Evolutionary conservation across 2,329 filamentous ascomycete species (phyloP).

Genomic region (Aspergillus intermedius): DNA sequence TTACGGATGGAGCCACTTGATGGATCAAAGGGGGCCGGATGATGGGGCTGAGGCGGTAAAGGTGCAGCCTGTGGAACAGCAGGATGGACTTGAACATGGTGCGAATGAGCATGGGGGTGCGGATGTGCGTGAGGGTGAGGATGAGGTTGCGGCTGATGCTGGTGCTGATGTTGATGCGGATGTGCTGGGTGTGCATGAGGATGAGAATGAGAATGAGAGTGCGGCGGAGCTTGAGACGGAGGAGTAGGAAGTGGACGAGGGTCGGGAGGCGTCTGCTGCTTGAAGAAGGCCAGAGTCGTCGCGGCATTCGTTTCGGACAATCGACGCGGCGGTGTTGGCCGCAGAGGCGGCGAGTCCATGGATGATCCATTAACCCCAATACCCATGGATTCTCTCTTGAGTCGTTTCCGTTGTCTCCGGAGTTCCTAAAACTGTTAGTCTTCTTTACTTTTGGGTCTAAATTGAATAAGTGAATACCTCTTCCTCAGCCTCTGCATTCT

Average conservation of each 20-base stretch:
- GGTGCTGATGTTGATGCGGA: conserved; percentile 6
- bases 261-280: conserved; percentile 36
- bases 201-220: conserved; percentile 16
- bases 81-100: conserved; percentile 12
- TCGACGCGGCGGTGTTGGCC: conserved; percentile 32
- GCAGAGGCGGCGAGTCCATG: conserved; percentile 32
- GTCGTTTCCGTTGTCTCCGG: conserved; percentile 32
- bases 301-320: conserved; percentile 37
- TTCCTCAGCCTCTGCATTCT: conserved; percentile 35
- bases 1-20: conserved; percentile 26
- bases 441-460: not conserved
- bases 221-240: conserved; percentile 15
- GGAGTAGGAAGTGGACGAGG: conserved; percentile 19
- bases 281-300: conserved; percentile 36
- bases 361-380: conserved; percentile 24
- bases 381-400: conserved; percentile 38
- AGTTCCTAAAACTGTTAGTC: conserved; percentile 22
- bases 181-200: conserved; percentile 3
- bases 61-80: conserved; percentile 3
- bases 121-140: not conserved
- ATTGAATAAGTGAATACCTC: conserved; percentile 24
- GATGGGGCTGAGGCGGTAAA: conserved; percentile 10
- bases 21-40: conserved; percentile 20
- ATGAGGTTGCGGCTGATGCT: conserved; percentile 5
- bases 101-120: conserved; percentile 14